phyloP scores from a whole-genome alignment of 768 basidiomycete species.

The Boletus subparvulus region DNA sequence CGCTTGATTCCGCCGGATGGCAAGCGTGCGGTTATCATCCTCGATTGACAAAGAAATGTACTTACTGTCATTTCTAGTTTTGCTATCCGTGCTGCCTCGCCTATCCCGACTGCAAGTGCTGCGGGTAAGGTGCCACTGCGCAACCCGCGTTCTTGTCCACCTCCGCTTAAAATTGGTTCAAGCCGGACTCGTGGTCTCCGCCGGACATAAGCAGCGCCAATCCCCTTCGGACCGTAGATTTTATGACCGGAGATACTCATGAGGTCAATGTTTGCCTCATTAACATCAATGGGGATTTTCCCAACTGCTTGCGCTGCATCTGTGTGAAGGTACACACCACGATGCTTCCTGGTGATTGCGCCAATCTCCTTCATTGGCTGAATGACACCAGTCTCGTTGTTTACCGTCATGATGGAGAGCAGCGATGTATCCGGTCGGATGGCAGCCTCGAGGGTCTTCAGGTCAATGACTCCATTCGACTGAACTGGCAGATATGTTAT shows the following conservation, averaged over 20 bases:
- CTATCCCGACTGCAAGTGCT: constrained; percentile 85
- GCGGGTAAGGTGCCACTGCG: constrained; percentile 93
- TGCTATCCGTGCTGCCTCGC: constrained; percentile 92
- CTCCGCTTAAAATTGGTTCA: constrained; percentile 93
- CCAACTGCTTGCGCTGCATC: constrained; percentile 96
- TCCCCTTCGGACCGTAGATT: constrained; percentile 95
- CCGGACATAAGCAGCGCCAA: constrained; percentile 93
- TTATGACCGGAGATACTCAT: constrained; percentile 98
- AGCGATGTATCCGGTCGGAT: constrained; percentile 91
- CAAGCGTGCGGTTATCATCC: constrained; percentile 51
- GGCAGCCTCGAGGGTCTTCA: constrained; percentile 78
- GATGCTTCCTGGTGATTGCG: constrained; percentile 77
- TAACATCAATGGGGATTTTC: constrained; percentile 90
- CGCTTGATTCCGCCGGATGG: constrained; percentile 44
- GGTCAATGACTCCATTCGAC: constrained; percentile 75
- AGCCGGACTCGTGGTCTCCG: constrained; percentile 88
- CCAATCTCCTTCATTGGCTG: constrained; percentile 97
- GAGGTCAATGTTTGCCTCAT: constrained; percentile 92
- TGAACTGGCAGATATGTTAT: constrained; percentile 97
- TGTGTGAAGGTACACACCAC: constrained; percentile 93
- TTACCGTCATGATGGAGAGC: constrained; percentile 98
- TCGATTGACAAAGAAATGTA: constrained; percentile 26
- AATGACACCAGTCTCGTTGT: constrained; percentile 99
- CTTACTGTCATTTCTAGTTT: constrained; percentile 90
- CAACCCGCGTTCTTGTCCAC: constrained; percentile 95